These are phyloP conservation scores for Plasmodium berghei DNA, from an alignment of 169 alveolate species.

Conservation along the genomic window DNA sequence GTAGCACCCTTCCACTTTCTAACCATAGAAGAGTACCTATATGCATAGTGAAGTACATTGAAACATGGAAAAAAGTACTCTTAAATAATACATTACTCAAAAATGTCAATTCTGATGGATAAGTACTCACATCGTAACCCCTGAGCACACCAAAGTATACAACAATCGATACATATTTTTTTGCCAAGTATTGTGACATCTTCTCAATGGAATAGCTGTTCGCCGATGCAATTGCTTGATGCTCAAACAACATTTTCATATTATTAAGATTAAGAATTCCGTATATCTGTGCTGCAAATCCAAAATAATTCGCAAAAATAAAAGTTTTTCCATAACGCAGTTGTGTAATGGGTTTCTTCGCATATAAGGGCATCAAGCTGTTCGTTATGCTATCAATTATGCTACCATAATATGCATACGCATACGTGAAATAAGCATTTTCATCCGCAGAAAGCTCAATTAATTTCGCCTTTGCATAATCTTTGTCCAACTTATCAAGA, in stretches of 20 bases:
- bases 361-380: slow-evolving; percentile 32
- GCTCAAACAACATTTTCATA: slow-evolving; percentile 32
- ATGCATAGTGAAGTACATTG: not conserved
- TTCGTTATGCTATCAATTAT: slow-evolving; percentile 39
- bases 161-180: slow-evolving; percentile 2
- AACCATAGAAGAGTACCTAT: slow-evolving; percentile 3
- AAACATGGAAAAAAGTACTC: not conserved
- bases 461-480: not conserved
- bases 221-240: slow-evolving; percentile 38
- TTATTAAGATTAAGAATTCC: slow-evolving; percentile 32
- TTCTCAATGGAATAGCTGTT: slow-evolving; percentile 16
- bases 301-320: slow-evolving; percentile 23
- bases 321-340: slow-evolving; percentile 50
- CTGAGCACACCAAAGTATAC: not conserved
- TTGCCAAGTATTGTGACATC: slow-evolving; percentile 8
- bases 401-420: slow-evolving; percentile 24
- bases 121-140: not conserved
- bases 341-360: slow-evolving; percentile 51
- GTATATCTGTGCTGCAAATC: not conserved
- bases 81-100: not conserved
- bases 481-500: slow-evolving; percentile 27
- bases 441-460: slow-evolving; percentile 6
- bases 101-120: not conserved
- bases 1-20: not conserved
- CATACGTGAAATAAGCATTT: not conserved